Percentiles rank a stretch among this genome's conserved stretches.
These are phyloP conservation scores for Taiozyma sp. DNA, from an alignment of 1,139 yeast species.

Conservation along the genomic window DNA sequence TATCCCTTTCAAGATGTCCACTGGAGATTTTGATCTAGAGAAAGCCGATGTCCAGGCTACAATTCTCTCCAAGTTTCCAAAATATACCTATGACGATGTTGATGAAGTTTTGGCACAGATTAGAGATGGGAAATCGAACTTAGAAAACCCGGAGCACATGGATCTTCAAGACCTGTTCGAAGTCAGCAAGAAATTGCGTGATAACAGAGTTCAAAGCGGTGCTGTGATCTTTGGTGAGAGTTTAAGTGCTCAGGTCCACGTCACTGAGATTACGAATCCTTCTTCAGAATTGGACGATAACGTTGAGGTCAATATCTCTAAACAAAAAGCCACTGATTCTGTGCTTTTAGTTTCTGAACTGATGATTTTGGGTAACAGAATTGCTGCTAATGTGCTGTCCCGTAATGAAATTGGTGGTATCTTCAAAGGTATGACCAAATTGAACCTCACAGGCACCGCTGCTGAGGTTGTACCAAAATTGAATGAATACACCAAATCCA, in stretches of 20 bases:
- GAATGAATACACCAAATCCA: conserved; percentile 22
- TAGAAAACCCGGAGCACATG: conserved; percentile 12
- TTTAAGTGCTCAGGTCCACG: conserved; percentile 19
- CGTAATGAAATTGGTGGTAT: conserved; percentile 47
- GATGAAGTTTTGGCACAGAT: conserved; percentile 32
- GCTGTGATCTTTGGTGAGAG: conserved; percentile 35
- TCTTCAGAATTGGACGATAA: conserved; percentile 13
- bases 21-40: conserved; percentile 28
- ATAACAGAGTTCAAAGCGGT: conserved; percentile 27
- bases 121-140: neutral
- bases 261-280: conserved; percentile 5
- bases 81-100: conserved; percentile 47
- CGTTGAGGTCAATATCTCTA: conserved; percentile 19
- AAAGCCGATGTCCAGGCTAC: conserved; percentile 34
- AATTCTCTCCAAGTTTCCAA: conserved; percentile 37
- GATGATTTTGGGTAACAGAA: conserved; percentile 73
- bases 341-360: conserved; percentile 68
- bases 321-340: conserved; percentile 33
- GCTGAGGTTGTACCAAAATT: conserved; percentile 24
- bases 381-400: conserved; percentile 50
- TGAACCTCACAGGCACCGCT: conserved; percentile 29
- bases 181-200: conserved; percentile 31
- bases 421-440: conserved; percentile 43
- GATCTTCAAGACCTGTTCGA: conserved; percentile 33
- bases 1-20: conserved; percentile 30